These are phyloP conservation scores for Volvariella surrecta DNA, from an alignment of 1,284 basidiomycete genomes.

Conservation along the genomic window DNA sequence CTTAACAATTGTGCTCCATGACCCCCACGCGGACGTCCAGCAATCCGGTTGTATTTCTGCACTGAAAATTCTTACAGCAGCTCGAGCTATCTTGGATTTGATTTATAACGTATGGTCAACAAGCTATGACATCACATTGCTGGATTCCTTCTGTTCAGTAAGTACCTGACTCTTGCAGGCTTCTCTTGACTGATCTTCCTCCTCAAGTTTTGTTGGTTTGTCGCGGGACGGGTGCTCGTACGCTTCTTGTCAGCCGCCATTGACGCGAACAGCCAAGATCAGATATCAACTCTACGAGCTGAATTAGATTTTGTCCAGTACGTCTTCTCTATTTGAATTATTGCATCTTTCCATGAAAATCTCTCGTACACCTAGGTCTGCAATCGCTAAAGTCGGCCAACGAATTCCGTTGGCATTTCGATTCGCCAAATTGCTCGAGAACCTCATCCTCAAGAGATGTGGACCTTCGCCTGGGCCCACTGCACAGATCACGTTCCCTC, in stretches of 20 bases:
- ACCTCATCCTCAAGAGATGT: slow-evolving; percentile 30
- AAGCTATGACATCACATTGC: slow-evolving; percentile 57
- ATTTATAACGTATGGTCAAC: slow-evolving; percentile 59
- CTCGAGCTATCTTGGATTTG: slow-evolving; percentile 58
- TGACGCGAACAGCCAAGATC: slow-evolving; percentile 41
- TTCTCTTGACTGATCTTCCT: slow-evolving; percentile 7
- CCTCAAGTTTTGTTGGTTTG: slow-evolving; percentile 59
- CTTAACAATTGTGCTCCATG: slow-evolving; percentile 57
- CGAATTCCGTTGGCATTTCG: slow-evolving; percentile 57
- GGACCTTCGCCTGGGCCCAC: slow-evolving; percentile 19
- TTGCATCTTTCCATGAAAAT: not conserved
- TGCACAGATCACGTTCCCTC: slow-evolving; percentile 23
- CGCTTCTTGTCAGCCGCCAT: slow-evolving; percentile 54
- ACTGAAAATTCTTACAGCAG: slow-evolving; percentile 54
- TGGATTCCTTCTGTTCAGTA: slow-evolving; percentile 56
- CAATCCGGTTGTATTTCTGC: slow-evolving; percentile 54
- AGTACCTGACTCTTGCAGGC: slow-evolving; percentile 12
- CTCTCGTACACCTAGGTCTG: slow-evolving; percentile 29
- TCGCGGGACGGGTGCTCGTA: slow-evolving; percentile 53
- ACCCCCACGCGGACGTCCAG: slow-evolving; percentile 58
- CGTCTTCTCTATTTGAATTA: slow-evolving; percentile 15
- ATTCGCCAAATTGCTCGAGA: slow-evolving; percentile 55
- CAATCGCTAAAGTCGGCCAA: slow-evolving; percentile 52
- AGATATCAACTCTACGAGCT: slow-evolving; percentile 42
- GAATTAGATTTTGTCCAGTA: slow-evolving; percentile 63